phyloP scores from a whole-genome alignment of 257 asterid species.

The Salvia hispanica region DNA sequence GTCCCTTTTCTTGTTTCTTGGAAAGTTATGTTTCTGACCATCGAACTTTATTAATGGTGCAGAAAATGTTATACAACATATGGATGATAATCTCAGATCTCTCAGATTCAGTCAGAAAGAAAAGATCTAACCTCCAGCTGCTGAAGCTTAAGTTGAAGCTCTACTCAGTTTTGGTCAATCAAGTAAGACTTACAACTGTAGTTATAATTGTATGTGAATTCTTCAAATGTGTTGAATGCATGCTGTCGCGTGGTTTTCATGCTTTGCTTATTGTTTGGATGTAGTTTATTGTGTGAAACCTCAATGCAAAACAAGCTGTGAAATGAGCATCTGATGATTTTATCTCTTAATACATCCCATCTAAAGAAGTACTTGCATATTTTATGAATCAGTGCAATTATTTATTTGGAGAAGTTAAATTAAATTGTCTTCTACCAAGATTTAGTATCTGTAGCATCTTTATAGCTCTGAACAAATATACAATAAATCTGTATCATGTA shows the following conservation, averaged over 20 bases:
- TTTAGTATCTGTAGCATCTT: background rate
- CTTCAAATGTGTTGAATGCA: constrained; percentile 9
- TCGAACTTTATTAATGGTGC: constrained; percentile 30
- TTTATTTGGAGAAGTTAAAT: background rate
- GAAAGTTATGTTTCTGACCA: constrained; percentile 13
- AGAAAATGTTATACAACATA: constrained; percentile 64
- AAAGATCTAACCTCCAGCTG: constrained; percentile 62
- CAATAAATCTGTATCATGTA: background rate
- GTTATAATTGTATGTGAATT: constrained; percentile 11
- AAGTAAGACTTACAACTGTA: constrained; percentile 45
- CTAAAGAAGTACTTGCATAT: background rate
- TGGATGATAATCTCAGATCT: constrained; percentile 59
- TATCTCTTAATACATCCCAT: background rate
- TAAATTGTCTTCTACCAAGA: background rate
- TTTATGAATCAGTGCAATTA: background rate
- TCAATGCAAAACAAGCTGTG: constrained; percentile 3
- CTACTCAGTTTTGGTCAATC: constrained; percentile 54
- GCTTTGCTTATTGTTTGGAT: constrained; percentile 7
- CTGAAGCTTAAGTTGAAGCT: constrained; percentile 62
- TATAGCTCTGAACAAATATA: background rate
- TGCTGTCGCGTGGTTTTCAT: constrained; percentile 17
- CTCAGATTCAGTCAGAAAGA: constrained; percentile 51
- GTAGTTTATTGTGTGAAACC: constrained; percentile 3
- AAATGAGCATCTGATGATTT: background rate
- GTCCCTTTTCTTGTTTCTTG: constrained; percentile 14